phyloP scores from a whole-genome alignment of 1,284 basidiomycete species.

The Leccinum subrobustum region DNA sequence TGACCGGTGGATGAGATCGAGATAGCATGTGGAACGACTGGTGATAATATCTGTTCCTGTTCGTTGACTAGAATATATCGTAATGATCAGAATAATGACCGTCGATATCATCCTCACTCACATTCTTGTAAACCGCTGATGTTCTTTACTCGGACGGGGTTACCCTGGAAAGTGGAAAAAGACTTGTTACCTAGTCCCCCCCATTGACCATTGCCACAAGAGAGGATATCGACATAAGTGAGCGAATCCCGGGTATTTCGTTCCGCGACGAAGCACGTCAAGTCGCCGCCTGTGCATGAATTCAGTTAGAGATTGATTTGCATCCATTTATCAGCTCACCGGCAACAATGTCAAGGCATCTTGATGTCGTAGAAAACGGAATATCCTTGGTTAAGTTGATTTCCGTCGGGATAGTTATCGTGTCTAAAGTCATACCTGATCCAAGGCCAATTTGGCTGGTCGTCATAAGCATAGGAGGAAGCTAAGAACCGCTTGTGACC shows the following conservation, averaged over 20 bases:
- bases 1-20: constrained; percentile 79
- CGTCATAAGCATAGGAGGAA: constrained; percentile 3
- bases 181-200: constrained; percentile 80
- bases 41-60: constrained; percentile 52
- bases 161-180: constrained; percentile 68
- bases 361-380: constrained; percentile 52
- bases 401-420: constrained; percentile 85
- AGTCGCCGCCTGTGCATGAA: constrained; percentile 58
- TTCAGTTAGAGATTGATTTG: constrained; percentile 8
- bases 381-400: constrained; percentile 68
- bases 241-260: constrained; percentile 43
- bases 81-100: constrained; percentile 6
- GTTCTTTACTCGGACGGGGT: constrained; percentile 75
- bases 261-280: constrained; percentile 79
- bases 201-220: constrained; percentile 83
- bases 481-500: constrained; percentile 14
- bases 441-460: constrained; percentile 83
- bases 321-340: constrained; percentile 41
- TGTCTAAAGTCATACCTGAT: constrained; percentile 61
- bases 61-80: constrained; percentile 60
- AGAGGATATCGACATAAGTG: constrained; percentile 67
- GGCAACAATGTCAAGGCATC: constrained; percentile 66
- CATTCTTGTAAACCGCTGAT: constrained; percentile 86
- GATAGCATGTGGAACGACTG: constrained; percentile 70
- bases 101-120: constrained; percentile 37